Evolutionary conservation across 768 basidiomycete species (phyloP).

Genomic region (Boletus rex-veris): DNA sequence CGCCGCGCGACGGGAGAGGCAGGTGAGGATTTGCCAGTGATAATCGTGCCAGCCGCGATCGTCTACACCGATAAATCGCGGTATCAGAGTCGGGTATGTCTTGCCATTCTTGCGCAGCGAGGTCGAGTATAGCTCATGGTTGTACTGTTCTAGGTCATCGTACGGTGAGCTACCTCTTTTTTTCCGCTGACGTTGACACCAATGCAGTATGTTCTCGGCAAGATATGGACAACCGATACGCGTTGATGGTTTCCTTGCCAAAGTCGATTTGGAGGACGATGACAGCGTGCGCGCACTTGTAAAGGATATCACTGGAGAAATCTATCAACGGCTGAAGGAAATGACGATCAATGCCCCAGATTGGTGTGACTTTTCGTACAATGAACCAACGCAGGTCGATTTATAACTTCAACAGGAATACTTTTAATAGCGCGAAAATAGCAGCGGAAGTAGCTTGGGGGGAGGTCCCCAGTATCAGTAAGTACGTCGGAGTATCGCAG

Average conservation of each 20-base stretch:
- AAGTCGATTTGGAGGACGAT: constrained; percentile 19
- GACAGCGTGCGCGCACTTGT: constrained; percentile 48
- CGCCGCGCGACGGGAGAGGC: constrained; percentile 13
- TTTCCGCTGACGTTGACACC: not conserved
- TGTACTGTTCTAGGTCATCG: not conserved
- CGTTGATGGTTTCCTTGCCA: constrained; percentile 1
- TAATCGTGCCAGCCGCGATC: constrained; percentile 61
- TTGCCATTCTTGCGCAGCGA: not conserved
- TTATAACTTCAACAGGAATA: constrained; percentile 45
- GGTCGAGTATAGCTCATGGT: not conserved
- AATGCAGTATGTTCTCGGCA: not conserved
- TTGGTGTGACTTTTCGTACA: constrained; percentile 43
- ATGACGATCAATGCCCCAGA: constrained; percentile 58
- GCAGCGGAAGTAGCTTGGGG: constrained; percentile 58
- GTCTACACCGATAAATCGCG: constrained; percentile 68
- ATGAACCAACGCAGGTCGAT: constrained; percentile 1
- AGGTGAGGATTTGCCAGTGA: constrained; percentile 31
- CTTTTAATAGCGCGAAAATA: constrained; percentile 54
- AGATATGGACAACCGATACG: constrained; percentile 10
- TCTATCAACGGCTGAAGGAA: constrained; percentile 46
- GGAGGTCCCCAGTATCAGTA: constrained; percentile 40
- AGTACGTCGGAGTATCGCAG: constrained; percentile 56
- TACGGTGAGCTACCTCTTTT: not conserved
- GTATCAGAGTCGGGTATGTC: constrained; percentile 54
- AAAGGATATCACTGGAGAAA: constrained; percentile 50